phyloP scores from a whole-genome alignment of 192 early-diverging fungal genomes.

The Dimargaris cristalligena region DNA sequence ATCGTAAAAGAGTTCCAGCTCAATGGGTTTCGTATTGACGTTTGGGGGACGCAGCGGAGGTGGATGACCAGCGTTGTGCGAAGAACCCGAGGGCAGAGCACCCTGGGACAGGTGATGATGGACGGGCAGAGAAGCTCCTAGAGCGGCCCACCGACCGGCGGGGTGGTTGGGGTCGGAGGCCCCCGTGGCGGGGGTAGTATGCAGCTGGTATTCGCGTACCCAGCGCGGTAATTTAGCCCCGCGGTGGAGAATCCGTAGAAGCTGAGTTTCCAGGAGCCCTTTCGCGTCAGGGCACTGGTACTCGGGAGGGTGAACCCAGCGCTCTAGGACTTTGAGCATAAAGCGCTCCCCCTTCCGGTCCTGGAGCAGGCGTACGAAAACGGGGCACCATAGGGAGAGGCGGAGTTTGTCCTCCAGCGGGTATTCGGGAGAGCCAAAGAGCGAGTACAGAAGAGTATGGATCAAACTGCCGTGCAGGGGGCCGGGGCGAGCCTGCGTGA shows the following conservation, averaged over 20 bases:
- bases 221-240: constrained; percentile 4
- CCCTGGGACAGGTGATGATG: neutral
- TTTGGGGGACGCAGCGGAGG: neutral
- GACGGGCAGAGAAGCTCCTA: neutral
- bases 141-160: neutral
- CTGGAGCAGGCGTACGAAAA: neutral
- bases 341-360: constrained; percentile 7
- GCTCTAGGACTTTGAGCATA: constrained; percentile 5
- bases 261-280: neutral
- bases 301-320: neutral
- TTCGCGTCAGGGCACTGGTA: constrained; percentile 1
- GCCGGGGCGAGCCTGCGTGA: neutral
- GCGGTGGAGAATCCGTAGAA: constrained; percentile 3
- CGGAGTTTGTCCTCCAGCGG: neutral
- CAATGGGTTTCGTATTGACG: neutral
- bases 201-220: neutral
- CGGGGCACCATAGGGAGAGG: neutral
- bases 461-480: constrained; percentile 7
- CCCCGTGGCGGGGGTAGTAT: neutral
- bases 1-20: neutral
- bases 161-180: neutral
- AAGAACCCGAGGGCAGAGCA: neutral
- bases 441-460: constrained; percentile 3
- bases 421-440: neutral
- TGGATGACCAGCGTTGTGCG: neutral